phyloP scores from a whole-genome alignment of 768 basidiomycete genomes.

The Phlebiopsis gigantea region DNA sequence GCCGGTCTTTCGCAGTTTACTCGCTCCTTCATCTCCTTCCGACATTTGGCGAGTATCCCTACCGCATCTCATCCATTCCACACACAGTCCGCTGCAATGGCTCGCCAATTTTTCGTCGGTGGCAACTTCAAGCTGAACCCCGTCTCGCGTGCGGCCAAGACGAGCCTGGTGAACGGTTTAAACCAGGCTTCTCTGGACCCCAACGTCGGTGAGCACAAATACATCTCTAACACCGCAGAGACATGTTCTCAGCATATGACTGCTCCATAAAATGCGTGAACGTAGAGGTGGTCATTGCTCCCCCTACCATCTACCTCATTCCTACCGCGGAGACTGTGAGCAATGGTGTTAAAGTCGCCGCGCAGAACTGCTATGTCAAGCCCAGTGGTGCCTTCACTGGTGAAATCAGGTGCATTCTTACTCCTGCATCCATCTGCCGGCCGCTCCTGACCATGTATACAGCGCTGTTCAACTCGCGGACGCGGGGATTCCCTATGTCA shows the following conservation, averaged over 20 bases:
- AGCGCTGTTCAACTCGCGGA: slow-evolving; percentile 84
- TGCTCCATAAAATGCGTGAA: neutral
- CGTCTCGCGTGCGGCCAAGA: slow-evolving; percentile 55
- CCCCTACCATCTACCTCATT: slow-evolving; percentile 85
- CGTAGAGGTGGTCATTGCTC: slow-evolving; percentile 94
- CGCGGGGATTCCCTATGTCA: slow-evolving; percentile 84
- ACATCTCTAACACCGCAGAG: neutral
- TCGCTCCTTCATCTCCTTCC: neutral
- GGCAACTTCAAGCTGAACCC: slow-evolving; percentile 99
- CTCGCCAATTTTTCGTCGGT: slow-evolving; percentile 90
- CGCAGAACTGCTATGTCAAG: slow-evolving; percentile 90
- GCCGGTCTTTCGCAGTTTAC: neutral
- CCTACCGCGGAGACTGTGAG: slow-evolving; percentile 56
- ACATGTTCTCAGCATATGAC: neutral
- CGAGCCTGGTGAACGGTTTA: slow-evolving; percentile 58
- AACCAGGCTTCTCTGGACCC: slow-evolving; percentile 80
- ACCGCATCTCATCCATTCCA: neutral
- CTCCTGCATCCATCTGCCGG: neutral
- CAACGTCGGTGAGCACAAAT: slow-evolving; percentile 53
- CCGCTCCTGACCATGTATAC: no score
- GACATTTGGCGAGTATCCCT: neutral
- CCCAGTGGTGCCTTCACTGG: slow-evolving; percentile 88
- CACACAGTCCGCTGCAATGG: slow-evolving; percentile 34
- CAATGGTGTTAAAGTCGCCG: slow-evolving; percentile 72
- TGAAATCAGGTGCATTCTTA: slow-evolving; percentile 72